Base-by-base conservation (phyloP, 495 filamentous ascomycete genomes). In the Thermothielavioides terrestris region DNA sequence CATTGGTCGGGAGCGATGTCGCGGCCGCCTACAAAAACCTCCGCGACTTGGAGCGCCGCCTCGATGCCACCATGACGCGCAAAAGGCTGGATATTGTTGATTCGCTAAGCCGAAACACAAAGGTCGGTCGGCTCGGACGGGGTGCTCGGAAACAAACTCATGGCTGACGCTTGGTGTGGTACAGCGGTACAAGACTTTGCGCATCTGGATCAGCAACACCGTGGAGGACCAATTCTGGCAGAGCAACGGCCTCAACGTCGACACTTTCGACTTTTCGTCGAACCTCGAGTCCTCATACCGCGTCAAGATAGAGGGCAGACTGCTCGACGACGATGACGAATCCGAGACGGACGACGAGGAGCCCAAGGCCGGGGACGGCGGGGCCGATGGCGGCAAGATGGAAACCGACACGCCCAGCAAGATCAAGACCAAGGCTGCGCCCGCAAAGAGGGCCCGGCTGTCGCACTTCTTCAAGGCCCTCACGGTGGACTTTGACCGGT, bases 391-490 rank as follows among this genome's bases (percentile, higher is more conserved):
- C 6, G 75, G 81, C 53, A 72, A 71, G 32, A 84, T 84, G 77
- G 83, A 87, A 9, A 74, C 81, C 70, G 83, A 86, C 21, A 71
- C 77, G 35, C 81, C 80, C 55, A 72, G 67, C 70, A 66, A 77
- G 67, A 60, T 62, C 53, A 74, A 71, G 54, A 49, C 56, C 28
- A 69, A 63, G 65, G 52, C 41, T 27, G 60, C 50, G 12, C 45
- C 59, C 20, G 79, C 70, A 25, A 68, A 36, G 47, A 68, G 64
- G 34, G 78, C 77, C 26, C 79, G 84, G 47, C 83, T 98, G 66
- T 95, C 92, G 22, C 86, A 95, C 57, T 99, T 96, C 70, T 95
- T 99, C 80, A 94, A 94, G 65, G 75, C 81, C 7, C 83, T 99
- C 59, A 86, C 79, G 2, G 76, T 96, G 32, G 89, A 97, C 47